Evolutionary conservation across 148 eudicot species (phyloP), one percentile per base, ranked within the genome.

Genomic region (Cornus controversa): DNA sequence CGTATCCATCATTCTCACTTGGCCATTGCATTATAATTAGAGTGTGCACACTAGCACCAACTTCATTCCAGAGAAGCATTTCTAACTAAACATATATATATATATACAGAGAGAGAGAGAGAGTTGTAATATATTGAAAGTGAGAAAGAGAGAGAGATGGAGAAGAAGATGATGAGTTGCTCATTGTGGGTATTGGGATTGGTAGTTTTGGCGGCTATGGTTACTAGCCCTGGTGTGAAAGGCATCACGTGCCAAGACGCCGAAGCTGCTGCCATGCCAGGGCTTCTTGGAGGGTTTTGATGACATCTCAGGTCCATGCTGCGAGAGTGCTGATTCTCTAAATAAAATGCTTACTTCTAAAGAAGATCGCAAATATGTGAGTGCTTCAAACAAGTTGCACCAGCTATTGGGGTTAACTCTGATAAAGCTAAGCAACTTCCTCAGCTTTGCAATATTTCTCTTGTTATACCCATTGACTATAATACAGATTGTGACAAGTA

Each of bases 191-290:
- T 66, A 28, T 9, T 66, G 34, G 34, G 69, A 0, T 66, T 66
- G 69, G 20, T 66, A 18, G 69, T 66, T 66, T 15, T 66, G 69
- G 34, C 69, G 69, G 34, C 69, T 66, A 5, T 66, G 69, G 26
- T 26, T 66, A 10, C 20, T 4, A 66, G 69, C 69, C 69, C 69
- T 6, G 15, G 11, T 18, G 66, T 13, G 45, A 29, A 31, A 14
- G 53, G 76, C 28, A 42, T 72, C 23, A 34, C 81, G 1, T 79
- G 81, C 70, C 66, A 79, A 66, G 81, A 72, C 0, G 81, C 76
- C 0, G 8, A 45, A 67, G 24, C 9, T 79, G 15, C 3, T 66
- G 63, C 81, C 81, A 2, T 79, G 81, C 24, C 0, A 71, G 53
- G 13, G 15, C 5, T 79, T 22, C 54, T 66, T 79, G 76, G 27